Base-by-base conservation (phyloP, 192 early-diverging fungal genomes). In the Dimargaris xerosporica region DNA sequence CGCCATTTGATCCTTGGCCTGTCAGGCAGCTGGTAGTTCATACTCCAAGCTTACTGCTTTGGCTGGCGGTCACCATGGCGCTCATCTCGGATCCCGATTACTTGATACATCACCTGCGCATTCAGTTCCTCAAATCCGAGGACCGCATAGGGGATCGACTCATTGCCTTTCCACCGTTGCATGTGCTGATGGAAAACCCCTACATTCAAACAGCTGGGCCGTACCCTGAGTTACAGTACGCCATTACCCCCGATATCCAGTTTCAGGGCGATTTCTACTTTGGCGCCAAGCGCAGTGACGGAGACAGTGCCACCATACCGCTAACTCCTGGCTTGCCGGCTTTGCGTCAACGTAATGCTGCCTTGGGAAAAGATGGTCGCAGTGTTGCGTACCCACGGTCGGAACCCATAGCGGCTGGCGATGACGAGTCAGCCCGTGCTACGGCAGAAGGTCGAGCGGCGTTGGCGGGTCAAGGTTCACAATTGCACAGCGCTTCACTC, bases 81-180 rank as follows among this genome's bases (percentile, higher is more conserved):
- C 69, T 88, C 41, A 69, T 83, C 23, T 80, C 79, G 44, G 86
- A 88, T 75, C 78, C 84, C 23, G 72, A 78, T 6, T 90, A 82
- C 70, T 72, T 90, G 26, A 79, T 90, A 61, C 85, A 90, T 67
- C 79, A 82, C 66, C 77, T 87, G 50, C 81, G 86, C n/a, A 75
- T 90, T 13, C 79, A 83, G 61, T 86, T 86, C 67, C 67, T 90
- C 47, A 79, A 81, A 21, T 70, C 86, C 16, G 85, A 85, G 66
- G 88, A 90, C 68, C 78, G 82, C 13, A 73, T 75, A 5, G 85
- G 79, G 3, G 82, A 82, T 62, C 85, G 85, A n/a, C 73, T 90
- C 47, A 78, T 90, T 64, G 80, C 82, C 2, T 88, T 90, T 54
- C 58, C 58, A 12, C 23, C 58, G 34, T 16, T 43, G 4, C 66